Evolutionary conservation across 192 early-diverging fungal genomes (phyloP), one percentile per base, ranked within the genome.

Genomic region (Linnemannia zychae): DNA sequence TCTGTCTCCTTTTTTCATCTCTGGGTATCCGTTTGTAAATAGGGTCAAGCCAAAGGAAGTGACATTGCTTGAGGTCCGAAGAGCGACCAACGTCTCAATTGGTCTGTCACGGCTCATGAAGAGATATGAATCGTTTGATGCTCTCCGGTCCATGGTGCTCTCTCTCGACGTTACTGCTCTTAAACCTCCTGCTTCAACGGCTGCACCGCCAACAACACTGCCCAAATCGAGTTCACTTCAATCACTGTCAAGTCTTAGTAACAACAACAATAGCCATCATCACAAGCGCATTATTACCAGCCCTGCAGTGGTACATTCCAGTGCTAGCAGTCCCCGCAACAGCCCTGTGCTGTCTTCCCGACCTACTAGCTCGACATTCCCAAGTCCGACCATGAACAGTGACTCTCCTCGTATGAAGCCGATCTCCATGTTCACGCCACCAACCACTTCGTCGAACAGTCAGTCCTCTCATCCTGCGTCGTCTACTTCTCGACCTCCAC

Each of bases 91-190:
- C 47, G 78, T 85, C 17, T 85, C 83, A 12, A 79, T 85, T 36
- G 83, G 83, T n/a, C 49, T 85, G 6, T 85, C 83, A 2, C 66
- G 83, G 5, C 65, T 85, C 12, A 79, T 79, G 77, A 85, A 85
- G 50, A 70, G 78, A 22, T 85, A 79, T 33, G 78, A 85, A 22
- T 85, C 83, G 1, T 85, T 79, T n/a, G 83, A 85, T 11, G 17
- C 67, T 2, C 69, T 85, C 0, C 77, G 83, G 0, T 75, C 74
- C 31, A 52, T 85, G 78, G 52, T 85, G 3, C 24, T 85, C 49
- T 34, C 77, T 1, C 74, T 85, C 24, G 78, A 85, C 66, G 71
- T 75, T 12, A 63, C 33, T 2, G 24, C 78, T 33, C 57, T 24
- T 31, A 6, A n/a, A 31, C 13, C 57, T 31, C 57, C 18, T 11